Evolutionary conservation across 352 stramenopile species (phyloP).

Genomic region (Globisporangium uncinulatum): DNA sequence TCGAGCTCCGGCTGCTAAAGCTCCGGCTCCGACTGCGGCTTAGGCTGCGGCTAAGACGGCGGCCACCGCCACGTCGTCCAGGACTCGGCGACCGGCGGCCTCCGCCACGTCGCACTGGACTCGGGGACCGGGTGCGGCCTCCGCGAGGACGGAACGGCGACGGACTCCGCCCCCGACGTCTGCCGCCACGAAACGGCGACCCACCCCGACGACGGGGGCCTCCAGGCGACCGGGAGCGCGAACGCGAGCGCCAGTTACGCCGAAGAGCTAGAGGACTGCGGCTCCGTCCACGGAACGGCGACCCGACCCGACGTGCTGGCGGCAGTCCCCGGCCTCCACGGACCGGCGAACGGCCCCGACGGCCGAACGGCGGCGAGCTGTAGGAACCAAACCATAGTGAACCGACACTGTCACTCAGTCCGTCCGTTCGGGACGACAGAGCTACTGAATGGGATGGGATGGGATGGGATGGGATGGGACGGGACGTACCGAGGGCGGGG

Average conservation of each 20-base stretch:
- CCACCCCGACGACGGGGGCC: constrained; percentile 29
- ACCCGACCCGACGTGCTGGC: constrained; percentile 20
- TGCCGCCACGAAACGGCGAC: constrained; percentile 33
- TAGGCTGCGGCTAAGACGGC: neutral
- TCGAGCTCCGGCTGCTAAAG: constrained; percentile 25
- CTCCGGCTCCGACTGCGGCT: constrained; percentile 22
- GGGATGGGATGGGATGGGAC: neutral
- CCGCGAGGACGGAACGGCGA: constrained; percentile 13
- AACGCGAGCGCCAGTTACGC: constrained; percentile 11
- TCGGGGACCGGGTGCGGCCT: constrained; percentile 3
- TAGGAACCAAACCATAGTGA: neutral
- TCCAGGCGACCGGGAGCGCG: constrained; percentile 30
- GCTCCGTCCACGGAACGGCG: constrained; percentile 45
- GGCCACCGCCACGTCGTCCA: constrained; percentile 14
- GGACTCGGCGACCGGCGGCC: constrained; percentile 9
- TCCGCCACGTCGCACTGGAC: constrained; percentile 3
- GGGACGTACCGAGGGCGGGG: constrained; percentile 7
- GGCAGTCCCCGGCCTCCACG: constrained; percentile 13
- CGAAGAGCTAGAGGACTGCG: constrained; percentile 28
- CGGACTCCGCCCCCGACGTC: constrained; percentile 7
- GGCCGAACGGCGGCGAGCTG: constrained; percentile 2
- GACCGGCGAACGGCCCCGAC: constrained; percentile 16
- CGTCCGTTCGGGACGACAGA: neutral
- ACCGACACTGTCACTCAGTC: too few species aligned
- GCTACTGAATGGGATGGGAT: neutral